These are phyloP conservation scores for Plasmodium inui DNA, from an alignment of 169 alveolate genomes.

Conservation along the genomic window DNA sequence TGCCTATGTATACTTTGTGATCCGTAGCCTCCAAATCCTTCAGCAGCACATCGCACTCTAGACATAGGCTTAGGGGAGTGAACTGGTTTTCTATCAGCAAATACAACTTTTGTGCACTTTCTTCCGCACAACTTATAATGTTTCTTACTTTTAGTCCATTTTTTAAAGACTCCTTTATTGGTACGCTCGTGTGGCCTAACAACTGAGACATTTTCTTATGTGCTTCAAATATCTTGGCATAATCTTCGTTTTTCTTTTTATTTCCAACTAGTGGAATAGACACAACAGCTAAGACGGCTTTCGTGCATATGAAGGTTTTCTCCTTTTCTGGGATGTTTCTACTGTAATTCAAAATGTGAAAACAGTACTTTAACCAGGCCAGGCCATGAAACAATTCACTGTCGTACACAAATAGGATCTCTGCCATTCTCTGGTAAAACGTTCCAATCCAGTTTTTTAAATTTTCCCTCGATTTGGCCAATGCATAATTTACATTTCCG, in stretches of 20 bases:
- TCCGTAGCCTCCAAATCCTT: slow-evolving; percentile 74
- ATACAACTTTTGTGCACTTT: slow-evolving; percentile 84
- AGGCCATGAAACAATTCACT: slow-evolving; percentile 94
- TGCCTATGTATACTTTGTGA: slow-evolving; percentile 79
- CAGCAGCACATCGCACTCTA: slow-evolving; percentile 78
- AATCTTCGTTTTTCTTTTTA: slow-evolving; percentile 75
- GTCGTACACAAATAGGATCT: slow-evolving; percentile 93
- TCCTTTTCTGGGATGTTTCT: slow-evolving; percentile 87
- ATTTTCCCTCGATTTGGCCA: slow-evolving; percentile 85
- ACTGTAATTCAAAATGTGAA: slow-evolving; percentile 89
- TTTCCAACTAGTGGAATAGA: slow-evolving; percentile 83
- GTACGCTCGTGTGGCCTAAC: slow-evolving; percentile 88
- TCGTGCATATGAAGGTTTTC: slow-evolving; percentile 84
- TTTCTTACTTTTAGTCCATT: slow-evolving; percentile 84
- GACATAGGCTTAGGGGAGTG: slow-evolving; percentile 84
- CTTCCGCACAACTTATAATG: slow-evolving; percentile 83
- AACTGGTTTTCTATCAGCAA: slow-evolving; percentile 84
- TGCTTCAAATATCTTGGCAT: slow-evolving; percentile 83
- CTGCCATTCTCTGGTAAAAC: slow-evolving; percentile 92
- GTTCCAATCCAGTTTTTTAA: slow-evolving; percentile 90
- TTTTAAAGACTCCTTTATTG: slow-evolving; percentile 89
- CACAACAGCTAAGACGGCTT: slow-evolving; percentile 90
- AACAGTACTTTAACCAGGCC: slow-evolving; percentile 88
- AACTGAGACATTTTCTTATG: slow-evolving; percentile 89
- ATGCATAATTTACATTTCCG: slow-evolving; percentile 76